Base-by-base conservation (phyloP, 1,284 basidiomycete genomes). In the Anthracocystis panici-leucophaei region DNA sequence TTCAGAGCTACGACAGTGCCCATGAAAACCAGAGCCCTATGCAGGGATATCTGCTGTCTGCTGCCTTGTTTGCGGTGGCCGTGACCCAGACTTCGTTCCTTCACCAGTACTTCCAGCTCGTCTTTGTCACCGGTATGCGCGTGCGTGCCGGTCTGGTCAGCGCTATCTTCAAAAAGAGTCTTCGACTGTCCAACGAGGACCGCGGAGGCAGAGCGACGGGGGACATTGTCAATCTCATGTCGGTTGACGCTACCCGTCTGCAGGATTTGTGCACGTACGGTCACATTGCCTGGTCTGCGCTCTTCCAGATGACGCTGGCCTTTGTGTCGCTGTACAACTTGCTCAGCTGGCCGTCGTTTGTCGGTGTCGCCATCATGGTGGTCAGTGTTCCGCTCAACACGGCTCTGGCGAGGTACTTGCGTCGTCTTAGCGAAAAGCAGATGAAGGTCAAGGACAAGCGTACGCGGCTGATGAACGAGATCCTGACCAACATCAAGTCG, bases 161-260 rank as follows among this genome's bases (percentile, higher is more conserved):
- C 0, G 91, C 92, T 8, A 92, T 97, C 59, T 98, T 95, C 86
- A 89, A 90, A 59, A 75, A 60, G 80, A 76, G 75, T 66, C 74
- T 65, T 38, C 91, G 91, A 51, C 90, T 93, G 1, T 88, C 96
- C 31, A 89, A 88, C 38, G 88, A 97, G 46, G 92, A 92, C 3
- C 90, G 92, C 18, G 91, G 93, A 50, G 90, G 93, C 14, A 90
- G 95, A 16, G 90, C 91, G 2, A 91, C 91, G 18, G 94, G 94
- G 40, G 91, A 91, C 80, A 89, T 95, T 46, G 91, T 96, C 67
- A 96, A 94, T 81, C 93, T 95, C 86, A 95, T 97, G 77, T 94
- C 93, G 4, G 95, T 94, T 0, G 95, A 97, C 85, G 90, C 94
- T 18, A 92, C 91, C 5, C 89, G 95, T 31, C 93, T 97, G 81